These are phyloP conservation scores for Hypoxylon sp. DNA, from an alignment of 2,329 filamentous ascomycete genomes.

Conservation along the genomic window DNA sequence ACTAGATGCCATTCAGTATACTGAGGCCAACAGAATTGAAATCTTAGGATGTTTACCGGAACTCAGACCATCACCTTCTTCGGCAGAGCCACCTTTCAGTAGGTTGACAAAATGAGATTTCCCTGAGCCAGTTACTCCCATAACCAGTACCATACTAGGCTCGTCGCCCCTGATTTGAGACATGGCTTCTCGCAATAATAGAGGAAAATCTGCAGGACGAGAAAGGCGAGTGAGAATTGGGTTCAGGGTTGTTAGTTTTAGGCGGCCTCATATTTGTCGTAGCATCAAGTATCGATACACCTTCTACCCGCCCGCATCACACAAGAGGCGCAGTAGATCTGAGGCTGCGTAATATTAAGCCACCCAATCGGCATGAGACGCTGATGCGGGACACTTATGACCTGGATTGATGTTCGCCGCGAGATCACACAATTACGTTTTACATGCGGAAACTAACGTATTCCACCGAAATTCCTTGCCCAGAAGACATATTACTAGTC, in stretches of 20 bases:
- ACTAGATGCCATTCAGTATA: constrained; percentile 4
- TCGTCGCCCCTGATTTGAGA: neutral
- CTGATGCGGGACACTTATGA: too few species aligned
- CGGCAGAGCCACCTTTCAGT: constrained; percentile 5
- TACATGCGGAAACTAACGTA: neutral
- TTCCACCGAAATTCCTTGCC: too few species aligned
- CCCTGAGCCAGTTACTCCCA: constrained; percentile 22
- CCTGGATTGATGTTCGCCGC: too few species aligned
- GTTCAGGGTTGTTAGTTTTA: too few species aligned
- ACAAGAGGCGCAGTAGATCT: too few species aligned
- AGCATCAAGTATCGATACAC: too few species aligned
- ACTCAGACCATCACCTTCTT: constrained; percentile 4
- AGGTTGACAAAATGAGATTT: constrained; percentile 22
- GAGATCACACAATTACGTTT: neutral
- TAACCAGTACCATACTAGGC: constrained; percentile 15
- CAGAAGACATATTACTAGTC: neutral
- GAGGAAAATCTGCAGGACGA: too few species aligned
- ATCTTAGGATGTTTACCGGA: constrained; percentile 1
- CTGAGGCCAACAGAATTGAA: neutral
- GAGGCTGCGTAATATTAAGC: too few species aligned
- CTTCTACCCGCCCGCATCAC: too few species aligned
- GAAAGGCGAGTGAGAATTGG: too few species aligned
- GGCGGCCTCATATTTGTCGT: too few species aligned
- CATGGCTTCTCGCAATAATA: neutral
- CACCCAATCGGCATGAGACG: too few species aligned